phyloP scores from a whole-genome alignment of 225 moss, liverwort and hornwort species.

The Thuidium tamariscinum region DNA sequence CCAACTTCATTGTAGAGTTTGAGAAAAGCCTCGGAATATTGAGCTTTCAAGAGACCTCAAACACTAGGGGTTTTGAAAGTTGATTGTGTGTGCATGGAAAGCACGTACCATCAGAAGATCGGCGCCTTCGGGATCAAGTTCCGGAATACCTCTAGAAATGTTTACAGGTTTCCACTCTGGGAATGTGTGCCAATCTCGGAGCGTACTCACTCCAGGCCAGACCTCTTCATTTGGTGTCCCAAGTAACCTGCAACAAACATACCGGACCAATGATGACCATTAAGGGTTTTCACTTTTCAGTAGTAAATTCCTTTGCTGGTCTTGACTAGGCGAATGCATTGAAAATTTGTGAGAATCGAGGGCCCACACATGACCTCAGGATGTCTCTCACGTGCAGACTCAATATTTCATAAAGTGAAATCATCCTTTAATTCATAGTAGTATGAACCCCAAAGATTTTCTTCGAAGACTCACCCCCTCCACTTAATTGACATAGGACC shows the following conservation, averaged over 20 bases:
- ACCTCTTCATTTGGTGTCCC: conserved; percentile 64
- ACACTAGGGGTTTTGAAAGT: background rate
- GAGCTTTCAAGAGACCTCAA: background rate
- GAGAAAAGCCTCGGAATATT: background rate
- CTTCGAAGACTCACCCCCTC: background rate
- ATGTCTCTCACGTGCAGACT: background rate
- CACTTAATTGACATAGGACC: background rate
- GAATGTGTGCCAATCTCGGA: conserved; percentile 73
- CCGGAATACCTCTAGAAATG: conserved; percentile 47
- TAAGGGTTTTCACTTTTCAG: background rate
- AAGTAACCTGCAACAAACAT: conserved; percentile 31
- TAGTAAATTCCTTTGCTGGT: background rate
- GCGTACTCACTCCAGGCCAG: conserved; percentile 69
- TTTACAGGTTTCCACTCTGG: conserved; percentile 70
- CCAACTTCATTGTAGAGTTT: background rate
- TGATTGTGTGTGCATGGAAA: background rate
- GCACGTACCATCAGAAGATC: conserved; percentile 43
- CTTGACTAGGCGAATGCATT: background rate
- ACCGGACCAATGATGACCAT: background rate
- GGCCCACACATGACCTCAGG: background rate
- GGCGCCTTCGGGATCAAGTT: conserved; percentile 43
- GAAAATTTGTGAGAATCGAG: background rate
- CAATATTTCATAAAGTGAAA: background rate
- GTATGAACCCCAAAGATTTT: background rate
- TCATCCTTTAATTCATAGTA: too few relatives aligned